Evolutionary conservation across 768 basidiomycete genomes (phyloP), one percentile per base, ranked within the genome.

Genomic region (Amanita phalloides): DNA sequence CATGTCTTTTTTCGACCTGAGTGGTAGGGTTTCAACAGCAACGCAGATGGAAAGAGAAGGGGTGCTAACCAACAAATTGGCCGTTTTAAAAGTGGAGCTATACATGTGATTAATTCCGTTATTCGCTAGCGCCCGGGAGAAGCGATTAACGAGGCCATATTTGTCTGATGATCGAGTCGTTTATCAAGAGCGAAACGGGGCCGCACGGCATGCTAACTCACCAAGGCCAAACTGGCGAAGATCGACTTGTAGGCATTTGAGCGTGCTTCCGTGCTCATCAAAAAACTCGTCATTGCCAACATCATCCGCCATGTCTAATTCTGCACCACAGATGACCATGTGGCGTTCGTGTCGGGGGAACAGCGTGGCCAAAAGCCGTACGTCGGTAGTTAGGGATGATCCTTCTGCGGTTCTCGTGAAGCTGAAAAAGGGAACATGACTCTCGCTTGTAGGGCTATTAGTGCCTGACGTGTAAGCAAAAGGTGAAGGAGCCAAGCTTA

Each of bases 71-170:
- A 89, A 69, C 30, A 90, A 64, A 64, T 90, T 90, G 51, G 87
- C 87, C 5, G 84, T 85, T 67, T 86, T 86, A 62, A 80, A 84
- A n/a, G 87, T 88, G 41, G 85, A 86, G 53, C 81, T 84, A 61
- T 89, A 90, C 78, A 90, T 84, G 61, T 88, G 85, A 66, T 88
- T 86, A 61, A 90, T 82, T 9, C 78, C 77, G 58, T 83, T 82
- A 56, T 78, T 73, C 52, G 84, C 82, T 10, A 90, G 75, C 20
- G 86, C 76, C 6, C 77, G 77, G 20, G 87, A 86, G 61, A 86
- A 87, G 36, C 81, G 78, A 62, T 79, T 86, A 44, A 89, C 85
- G 6, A 90, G 72, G 32, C 88, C 88, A 56, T 86, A 75, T 58
- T 86, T 86, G 61, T 90, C 88, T 84, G 9, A 55, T 26, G 10